Evolutionary conservation across 2,329 filamentous ascomycete genomes (phyloP).

Genomic region (Tolypocladium album): DNA sequence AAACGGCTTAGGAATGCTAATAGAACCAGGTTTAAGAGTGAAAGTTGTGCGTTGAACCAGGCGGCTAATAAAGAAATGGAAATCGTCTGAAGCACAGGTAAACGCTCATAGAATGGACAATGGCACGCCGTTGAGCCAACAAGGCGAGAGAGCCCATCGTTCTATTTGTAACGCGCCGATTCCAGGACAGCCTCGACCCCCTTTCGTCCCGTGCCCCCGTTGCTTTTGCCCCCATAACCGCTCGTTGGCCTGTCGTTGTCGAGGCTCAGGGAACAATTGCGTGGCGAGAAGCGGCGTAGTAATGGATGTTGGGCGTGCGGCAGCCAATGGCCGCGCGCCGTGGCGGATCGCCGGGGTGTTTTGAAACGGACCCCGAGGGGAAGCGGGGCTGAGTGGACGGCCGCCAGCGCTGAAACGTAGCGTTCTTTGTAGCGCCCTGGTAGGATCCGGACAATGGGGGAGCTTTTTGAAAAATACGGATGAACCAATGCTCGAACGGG

Average conservation of each 20-base stretch:
- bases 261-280: neutral
- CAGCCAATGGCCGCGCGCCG: neutral
- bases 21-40: neutral
- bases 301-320: neutral
- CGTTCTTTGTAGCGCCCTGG: neutral
- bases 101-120: neutral
- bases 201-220: neutral
- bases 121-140: neutral
- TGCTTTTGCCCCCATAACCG: neutral
- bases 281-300: neutral
- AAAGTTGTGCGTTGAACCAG: neutral
- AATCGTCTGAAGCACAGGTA: no score
- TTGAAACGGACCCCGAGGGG: neutral
- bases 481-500: no score
- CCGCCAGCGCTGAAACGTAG: neutral
- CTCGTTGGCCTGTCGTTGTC: neutral
- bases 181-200: neutral
- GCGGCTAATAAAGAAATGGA: neutral
- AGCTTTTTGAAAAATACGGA: neutral
- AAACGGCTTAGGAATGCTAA: neutral
- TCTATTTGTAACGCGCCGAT: neutral
- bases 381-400: neutral
- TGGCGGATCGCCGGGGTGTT: neutral
- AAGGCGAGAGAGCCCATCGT: neutral
- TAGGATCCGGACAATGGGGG: neutral